Conservation (phyloP, 1,284 basidiomycete species). For the Anthracocystis walkeri region DNA sequence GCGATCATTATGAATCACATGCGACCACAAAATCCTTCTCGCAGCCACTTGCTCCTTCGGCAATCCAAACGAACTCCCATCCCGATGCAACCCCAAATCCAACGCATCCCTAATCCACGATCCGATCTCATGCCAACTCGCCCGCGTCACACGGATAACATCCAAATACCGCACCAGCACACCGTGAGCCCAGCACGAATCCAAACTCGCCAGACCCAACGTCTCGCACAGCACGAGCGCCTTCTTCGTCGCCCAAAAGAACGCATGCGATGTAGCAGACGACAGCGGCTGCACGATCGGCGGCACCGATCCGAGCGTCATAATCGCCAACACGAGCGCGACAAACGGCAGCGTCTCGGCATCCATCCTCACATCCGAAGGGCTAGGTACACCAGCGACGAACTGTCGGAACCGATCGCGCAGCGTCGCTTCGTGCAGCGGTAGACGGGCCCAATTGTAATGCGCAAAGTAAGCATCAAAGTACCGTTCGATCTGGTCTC, state of each 20-base stretch:
- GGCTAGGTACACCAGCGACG: slow-evolving; percentile 32
- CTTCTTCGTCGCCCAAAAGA: slow-evolving; percentile 56
- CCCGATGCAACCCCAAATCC: slow-evolving; percentile 46
- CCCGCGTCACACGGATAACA: slow-evolving; percentile 47
- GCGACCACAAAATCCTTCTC: slow-evolving; percentile 45
- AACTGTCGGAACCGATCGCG: slow-evolving; percentile 46
- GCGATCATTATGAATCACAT: slow-evolving; percentile 55
- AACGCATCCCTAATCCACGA: slow-evolving; percentile 50
- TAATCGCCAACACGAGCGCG: slow-evolving; percentile 33
- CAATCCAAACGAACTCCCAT: slow-evolving; percentile 47
- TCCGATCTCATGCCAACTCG: slow-evolving; percentile 53
- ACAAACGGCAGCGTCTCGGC: slow-evolving; percentile 51
- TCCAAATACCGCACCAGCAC: slow-evolving; percentile 49
- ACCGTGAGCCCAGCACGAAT: slow-evolving; percentile 54
- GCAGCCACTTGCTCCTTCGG: slow-evolving; percentile 51
- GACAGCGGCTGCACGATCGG: slow-evolving; percentile 50
- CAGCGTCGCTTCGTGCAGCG: slow-evolving; percentile 32
- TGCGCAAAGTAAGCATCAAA: slow-evolving; percentile 52
- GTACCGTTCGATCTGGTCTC: slow-evolving; percentile 49
- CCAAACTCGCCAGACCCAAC: slow-evolving; percentile 44
- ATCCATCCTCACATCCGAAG: slow-evolving; percentile 44
- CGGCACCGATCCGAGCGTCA: slow-evolving; percentile 48
- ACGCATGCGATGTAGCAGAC: slow-evolving; percentile 42
- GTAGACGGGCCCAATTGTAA: slow-evolving; percentile 51
- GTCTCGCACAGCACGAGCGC: slow-evolving; percentile 50